Conservation (phyloP, 345 rosid genomes). For the Camelina sativa region DNA sequence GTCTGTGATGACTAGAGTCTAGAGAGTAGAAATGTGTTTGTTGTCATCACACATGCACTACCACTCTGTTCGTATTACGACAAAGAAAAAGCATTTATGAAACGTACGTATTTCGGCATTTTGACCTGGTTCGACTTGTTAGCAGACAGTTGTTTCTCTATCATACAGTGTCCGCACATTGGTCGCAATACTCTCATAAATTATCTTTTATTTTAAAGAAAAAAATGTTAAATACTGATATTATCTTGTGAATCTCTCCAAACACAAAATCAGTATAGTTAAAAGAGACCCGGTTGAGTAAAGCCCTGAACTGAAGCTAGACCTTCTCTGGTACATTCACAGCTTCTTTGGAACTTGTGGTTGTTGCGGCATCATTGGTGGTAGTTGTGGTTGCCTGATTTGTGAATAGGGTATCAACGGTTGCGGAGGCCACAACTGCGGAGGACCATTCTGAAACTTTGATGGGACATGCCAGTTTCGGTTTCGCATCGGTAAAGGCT, state of each 20-base stretch:
- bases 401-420: conserved; percentile 8
- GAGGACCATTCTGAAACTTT: conserved; percentile 21
- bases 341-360: too few species aligned
- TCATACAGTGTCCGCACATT: conserved; percentile 44
- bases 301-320: too few species aligned
- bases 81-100: too few species aligned
- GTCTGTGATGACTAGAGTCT: too few species aligned
- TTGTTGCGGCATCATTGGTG: too few species aligned
- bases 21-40: too few species aligned
- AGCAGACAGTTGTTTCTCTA: conserved; percentile 40
- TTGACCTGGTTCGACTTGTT: conserved; percentile 13
- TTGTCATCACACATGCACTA: too few species aligned
- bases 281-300: too few species aligned
- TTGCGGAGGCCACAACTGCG: neutral
- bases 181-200: conserved; percentile 16
- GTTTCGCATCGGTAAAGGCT: conserved; percentile 5
- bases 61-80: too few species aligned
- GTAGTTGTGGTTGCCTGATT: conserved; percentile 3
- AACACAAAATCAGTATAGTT: conserved; percentile 5
- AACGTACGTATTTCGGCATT: too few species aligned
- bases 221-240: neutral
- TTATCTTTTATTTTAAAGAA: neutral
- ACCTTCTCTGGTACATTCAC: too few species aligned
- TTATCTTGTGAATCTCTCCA: conserved; percentile 20
- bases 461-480: conserved; percentile 19